phyloP scores from a whole-genome alignment of 345 rosid genomes.

The Abelmoschus esculentus region DNA sequence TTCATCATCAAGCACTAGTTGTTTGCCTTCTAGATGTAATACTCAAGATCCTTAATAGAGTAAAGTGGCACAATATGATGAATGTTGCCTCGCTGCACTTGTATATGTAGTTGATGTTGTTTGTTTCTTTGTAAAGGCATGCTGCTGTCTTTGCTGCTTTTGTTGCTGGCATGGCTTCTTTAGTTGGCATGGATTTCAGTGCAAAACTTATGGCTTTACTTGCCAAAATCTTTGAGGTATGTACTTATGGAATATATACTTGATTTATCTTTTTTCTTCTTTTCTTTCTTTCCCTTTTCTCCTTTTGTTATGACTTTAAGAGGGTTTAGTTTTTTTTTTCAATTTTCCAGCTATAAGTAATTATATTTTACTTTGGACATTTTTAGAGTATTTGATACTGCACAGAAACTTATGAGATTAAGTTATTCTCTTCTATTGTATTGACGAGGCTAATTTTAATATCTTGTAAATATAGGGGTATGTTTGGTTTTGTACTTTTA shows the following conservation, averaged over 20 bases:
- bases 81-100: not conserved
- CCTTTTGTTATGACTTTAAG: not conserved
- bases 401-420: not conserved
- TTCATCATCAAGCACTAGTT: not conserved
- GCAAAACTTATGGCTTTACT: slow-evolving; percentile 79
- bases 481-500: not conserved
- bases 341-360: not conserved
- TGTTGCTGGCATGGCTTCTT: slow-evolving; percentile 85
- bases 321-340: not conserved
- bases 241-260: not conserved
- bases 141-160: slow-evolving; percentile 83
- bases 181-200: slow-evolving; percentile 76
- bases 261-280: not conserved
- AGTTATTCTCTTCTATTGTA: not conserved
- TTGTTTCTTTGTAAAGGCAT: slow-evolving; percentile 44
- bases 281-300: not conserved
- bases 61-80: not conserved
- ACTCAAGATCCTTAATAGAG: not conserved
- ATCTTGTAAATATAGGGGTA: not conserved
- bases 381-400: not conserved
- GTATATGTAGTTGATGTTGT: slow-evolving; percentile 6
- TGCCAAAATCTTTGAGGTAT: slow-evolving; percentile 74
- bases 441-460: not conserved
- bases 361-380: not conserved
- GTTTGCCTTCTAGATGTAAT: not conserved